These are phyloP conservation scores for Aspergillus vadensis DNA, from an alignment of 2,329 filamentous ascomycete genomes.

Conservation along the genomic window DNA sequence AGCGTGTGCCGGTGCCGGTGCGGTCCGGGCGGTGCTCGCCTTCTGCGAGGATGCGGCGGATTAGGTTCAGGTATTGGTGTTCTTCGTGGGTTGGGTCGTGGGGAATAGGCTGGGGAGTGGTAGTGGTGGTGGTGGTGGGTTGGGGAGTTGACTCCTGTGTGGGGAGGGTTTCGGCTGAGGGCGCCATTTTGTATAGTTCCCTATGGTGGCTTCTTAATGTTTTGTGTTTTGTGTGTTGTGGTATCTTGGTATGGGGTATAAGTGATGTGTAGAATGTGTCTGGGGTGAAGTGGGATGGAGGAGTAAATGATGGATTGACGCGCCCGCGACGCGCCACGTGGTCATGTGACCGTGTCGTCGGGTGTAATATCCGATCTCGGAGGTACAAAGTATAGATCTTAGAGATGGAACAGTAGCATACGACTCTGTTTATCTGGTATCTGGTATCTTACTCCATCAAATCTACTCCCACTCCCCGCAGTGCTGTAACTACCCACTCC, in stretches of 20 bases:
- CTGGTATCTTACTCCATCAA: conserved; percentile 46
- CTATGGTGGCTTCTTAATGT: neutral
- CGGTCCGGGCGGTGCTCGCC: conserved; percentile 90
- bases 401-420: neutral
- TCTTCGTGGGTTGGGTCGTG: conserved; percentile 69
- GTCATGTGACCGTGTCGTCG: conserved; percentile 25
- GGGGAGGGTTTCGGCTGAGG: neutral
- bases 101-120: conserved; percentile 13
- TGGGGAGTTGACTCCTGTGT: conserved; percentile 11
- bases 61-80: conserved; percentile 87
- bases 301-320: conserved; percentile 14
- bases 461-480: conserved; percentile 79
- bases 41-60: conserved; percentile 75
- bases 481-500: conserved; percentile 78
- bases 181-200: conserved; percentile 4
- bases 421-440: neutral
- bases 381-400: too few species aligned
- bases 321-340: conserved; percentile 31
- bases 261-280: neutral
- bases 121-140: conserved; percentile 15
- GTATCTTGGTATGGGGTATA: neutral
- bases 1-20: conserved; percentile 90
- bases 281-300: neutral
- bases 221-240: neutral
- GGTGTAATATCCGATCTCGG: too few species aligned